These are phyloP conservation scores for Domatiomyces catenatus DNA, from an alignment of 2,329 filamentous ascomycete species.

Conservation along the genomic window DNA sequence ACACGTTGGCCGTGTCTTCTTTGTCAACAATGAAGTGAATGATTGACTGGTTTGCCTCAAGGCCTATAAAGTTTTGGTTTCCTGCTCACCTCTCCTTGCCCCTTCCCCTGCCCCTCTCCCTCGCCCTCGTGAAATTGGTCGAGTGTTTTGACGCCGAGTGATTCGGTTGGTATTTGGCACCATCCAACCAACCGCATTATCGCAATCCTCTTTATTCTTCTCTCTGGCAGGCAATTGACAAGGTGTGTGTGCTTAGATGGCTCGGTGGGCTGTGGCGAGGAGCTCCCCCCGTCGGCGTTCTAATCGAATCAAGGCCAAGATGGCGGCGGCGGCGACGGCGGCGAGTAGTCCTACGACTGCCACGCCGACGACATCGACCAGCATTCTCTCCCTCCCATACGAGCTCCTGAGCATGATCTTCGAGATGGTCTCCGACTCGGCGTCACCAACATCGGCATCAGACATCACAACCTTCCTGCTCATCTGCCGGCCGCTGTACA, in stretches of 20 bases:
- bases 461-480: neutral
- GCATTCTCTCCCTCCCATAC: neutral
- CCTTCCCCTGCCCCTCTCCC: too few relatives aligned
- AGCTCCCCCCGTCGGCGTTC: neutral
- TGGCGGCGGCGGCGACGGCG: too few relatives aligned
- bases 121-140: too few relatives aligned
- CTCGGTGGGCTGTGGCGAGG: neutral
- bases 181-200: neutral
- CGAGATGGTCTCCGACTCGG: neutral
- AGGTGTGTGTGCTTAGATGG: neutral
- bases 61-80: too few relatives aligned
- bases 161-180: too few relatives aligned
- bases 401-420: neutral
- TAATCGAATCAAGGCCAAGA: neutral
- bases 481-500: neutral
- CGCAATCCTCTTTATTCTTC: neutral
- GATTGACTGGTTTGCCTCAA: too few relatives aligned
- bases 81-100: too few relatives aligned
- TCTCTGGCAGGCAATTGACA: neutral
- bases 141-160: too few relatives aligned
- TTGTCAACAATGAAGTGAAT: too few relatives aligned
- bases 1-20: too few relatives aligned
- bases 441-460: too few relatives aligned
- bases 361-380: neutral
- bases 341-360: neutral